These are phyloP conservation scores for Aspergillus wentii DNA, from an alignment of 495 filamentous ascomycete species.

Conservation along the genomic window DNA sequence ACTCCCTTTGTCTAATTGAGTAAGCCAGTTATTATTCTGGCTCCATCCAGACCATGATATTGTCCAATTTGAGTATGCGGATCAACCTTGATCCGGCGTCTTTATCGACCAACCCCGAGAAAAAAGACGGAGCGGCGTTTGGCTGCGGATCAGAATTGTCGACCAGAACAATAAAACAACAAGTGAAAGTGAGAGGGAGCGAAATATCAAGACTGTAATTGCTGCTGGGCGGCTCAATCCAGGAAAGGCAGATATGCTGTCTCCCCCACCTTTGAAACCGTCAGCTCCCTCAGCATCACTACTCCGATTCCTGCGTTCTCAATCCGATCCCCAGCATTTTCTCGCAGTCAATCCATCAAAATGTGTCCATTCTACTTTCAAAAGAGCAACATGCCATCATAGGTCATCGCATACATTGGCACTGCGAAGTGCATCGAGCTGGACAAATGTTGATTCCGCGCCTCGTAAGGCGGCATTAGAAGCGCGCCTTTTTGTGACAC, in stretches of 20 bases:
- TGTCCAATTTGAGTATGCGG: constrained; percentile 8
- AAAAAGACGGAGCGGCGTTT: constrained; percentile 14
- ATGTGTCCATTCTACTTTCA: constrained; percentile 14
- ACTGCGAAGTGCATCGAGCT: constrained; percentile 17
- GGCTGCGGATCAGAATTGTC: neutral
- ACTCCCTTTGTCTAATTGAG: too few species aligned
- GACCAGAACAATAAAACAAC: neutral
- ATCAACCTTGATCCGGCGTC: constrained; percentile 18
- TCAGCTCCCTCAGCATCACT: constrained; percentile 54
- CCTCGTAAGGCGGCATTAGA: constrained; percentile 10
- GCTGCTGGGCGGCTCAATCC: neutral
- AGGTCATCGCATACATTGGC: constrained; percentile 5
- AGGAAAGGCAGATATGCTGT: constrained; percentile 31
- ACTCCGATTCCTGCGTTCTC: constrained; percentile 57
- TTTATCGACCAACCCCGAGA: constrained; percentile 6
- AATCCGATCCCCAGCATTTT: constrained; percentile 49
- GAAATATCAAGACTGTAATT: constrained; percentile 3
- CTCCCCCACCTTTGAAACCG: constrained; percentile 28
- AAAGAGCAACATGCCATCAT: neutral
- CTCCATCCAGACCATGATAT: neutral
- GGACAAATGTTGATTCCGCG: constrained; percentile 13
- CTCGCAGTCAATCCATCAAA: constrained; percentile 40
- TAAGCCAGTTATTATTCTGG: too few species aligned
- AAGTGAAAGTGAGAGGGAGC: neutral
- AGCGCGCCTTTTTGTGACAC: constrained; percentile 2